These are phyloP conservation scores for Verticillium isaacii DNA, from an alignment of 2,329 filamentous ascomycete genomes.

Conservation along the genomic window DNA sequence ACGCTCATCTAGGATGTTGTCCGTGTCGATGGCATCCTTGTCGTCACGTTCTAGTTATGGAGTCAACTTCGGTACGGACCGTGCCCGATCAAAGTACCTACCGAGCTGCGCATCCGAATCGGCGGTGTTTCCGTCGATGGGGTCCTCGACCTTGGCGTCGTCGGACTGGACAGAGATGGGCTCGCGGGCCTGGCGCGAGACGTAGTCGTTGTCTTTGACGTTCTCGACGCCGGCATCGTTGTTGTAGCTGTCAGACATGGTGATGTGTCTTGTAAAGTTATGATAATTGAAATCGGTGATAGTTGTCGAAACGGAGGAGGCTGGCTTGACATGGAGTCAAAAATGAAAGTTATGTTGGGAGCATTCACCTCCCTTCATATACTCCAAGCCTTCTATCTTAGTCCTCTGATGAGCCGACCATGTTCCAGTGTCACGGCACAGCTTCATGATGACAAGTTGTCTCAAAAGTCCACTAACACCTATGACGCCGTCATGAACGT, in stretches of 20 bases:
- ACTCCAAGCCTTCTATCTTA: not conserved
- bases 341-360: no score
- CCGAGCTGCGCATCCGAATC: constrained; percentile 29
- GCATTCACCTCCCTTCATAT: constrained; percentile 4
- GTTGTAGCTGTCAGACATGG: constrained; percentile 8
- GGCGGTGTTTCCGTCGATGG: constrained; percentile 21
- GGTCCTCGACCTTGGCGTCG: constrained; percentile 24
- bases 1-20: constrained; percentile 28
- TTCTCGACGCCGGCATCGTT: not conserved
- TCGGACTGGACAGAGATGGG: constrained; percentile 27
- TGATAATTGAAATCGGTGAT: not conserved
- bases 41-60: constrained; percentile 26
- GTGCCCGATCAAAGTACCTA: constrained; percentile 9
- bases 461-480: not conserved
- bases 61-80: accelerated
- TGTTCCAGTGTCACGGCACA: not conserved
- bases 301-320: no score
- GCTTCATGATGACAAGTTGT: not conserved
- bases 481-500: constrained; percentile 13
- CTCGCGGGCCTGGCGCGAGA: constrained; percentile 26
- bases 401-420: no score
- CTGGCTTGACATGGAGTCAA: no score
- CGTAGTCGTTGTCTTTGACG: constrained; percentile 18
- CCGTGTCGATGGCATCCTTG: constrained; percentile 28
- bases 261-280: not conserved